Base-by-base conservation (phyloP, 2,329 filamentous ascomycete genomes). In the Paracoccidioides brasiliensis region DNA sequence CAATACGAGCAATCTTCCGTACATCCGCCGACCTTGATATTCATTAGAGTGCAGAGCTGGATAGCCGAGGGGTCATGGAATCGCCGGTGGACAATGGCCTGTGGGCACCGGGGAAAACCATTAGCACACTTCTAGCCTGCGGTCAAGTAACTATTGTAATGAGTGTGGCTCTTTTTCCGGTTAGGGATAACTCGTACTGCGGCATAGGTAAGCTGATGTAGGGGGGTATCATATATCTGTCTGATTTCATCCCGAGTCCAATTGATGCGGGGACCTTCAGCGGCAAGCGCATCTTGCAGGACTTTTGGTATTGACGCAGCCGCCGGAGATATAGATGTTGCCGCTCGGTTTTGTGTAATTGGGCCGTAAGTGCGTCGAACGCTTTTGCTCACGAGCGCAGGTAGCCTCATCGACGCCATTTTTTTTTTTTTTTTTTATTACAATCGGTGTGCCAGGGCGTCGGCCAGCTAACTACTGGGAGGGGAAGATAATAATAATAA, bases 1-100 rank as follows among this genome's bases (percentile, higher is more conserved):
- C 89, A 95, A 80, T 95, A 95, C 30, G 85, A 88, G 74, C 90
- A 95, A 72, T 95, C 90, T 70, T 95, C 90, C 63, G 82, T 89
- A 73, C 90, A 95, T 50, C 90, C 90, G 55, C 90, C 90, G 7
- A 88, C 94, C 70, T 95, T 95, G 76, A 95, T 95, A 77, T 94
- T 95, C 87, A 95, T 94, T 57, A 95, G 78, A 0, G 90, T 95
- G 75, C 90, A 95, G 72, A 95, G 85, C 72, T 95, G 90, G 60
- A 95, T 88, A 33, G 88, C 84, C 49, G 83, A 78, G 5, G 90
- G 87, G 66, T 87, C 80, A 73, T 95, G 90, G 75, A 94, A 94
- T 63, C 85, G 84, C 48, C 88, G 84, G 72, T 95, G 90, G 56
- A 95, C 75, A 40, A 78, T 80, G 61, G 81, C 83, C 88, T 93